phyloP scores from a whole-genome alignment of 1,284 basidiomycete species.

The Gomphus bonarii region DNA sequence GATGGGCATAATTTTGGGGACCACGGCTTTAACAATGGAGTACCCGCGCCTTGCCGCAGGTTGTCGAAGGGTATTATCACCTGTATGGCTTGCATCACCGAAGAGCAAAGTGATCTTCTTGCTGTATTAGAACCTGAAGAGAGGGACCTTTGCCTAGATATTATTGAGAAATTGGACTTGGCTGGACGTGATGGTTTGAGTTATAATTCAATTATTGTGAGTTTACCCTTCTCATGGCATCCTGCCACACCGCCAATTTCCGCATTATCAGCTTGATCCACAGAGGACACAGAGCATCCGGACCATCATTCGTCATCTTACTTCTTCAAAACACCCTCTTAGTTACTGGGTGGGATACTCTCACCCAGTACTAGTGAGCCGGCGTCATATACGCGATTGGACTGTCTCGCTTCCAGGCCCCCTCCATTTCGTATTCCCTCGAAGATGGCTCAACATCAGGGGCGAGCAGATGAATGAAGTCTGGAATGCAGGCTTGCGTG shows the following conservation, averaged over 20 bases:
- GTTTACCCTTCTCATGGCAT: slow-evolving; percentile 16
- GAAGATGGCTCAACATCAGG: slow-evolving; percentile 68
- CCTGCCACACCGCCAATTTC: background rate
- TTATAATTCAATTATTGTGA: slow-evolving; percentile 37
- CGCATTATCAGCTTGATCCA: background rate
- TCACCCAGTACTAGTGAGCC: slow-evolving; percentile 22
- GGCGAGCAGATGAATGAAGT: slow-evolving; percentile 49
- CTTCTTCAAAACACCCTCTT: slow-evolving; percentile 38
- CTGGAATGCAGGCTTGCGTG: slow-evolving; percentile 60
- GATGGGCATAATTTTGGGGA: background rate
- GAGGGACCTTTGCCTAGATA: slow-evolving; percentile 24
- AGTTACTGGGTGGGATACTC: slow-evolving; percentile 59
- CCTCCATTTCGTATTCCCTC: slow-evolving; percentile 30
- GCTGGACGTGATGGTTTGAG: slow-evolving; percentile 37
- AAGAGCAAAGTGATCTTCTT: slow-evolving; percentile 29
- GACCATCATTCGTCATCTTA: slow-evolving; percentile 30
- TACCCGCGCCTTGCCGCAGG: slow-evolving; percentile 39
- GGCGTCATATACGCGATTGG: slow-evolving; percentile 47
- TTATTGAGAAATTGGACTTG: slow-evolving; percentile 33
- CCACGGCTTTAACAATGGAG: slow-evolving; percentile 10
- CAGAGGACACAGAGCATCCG: background rate
- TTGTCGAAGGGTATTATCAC: slow-evolving; percentile 38
- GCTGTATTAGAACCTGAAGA: slow-evolving; percentile 26
- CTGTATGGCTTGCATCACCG: slow-evolving; percentile 46
- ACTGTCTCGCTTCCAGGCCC: slow-evolving; percentile 39